Base-by-base conservation (phyloP, 2,329 filamentous ascomycete species). In the Monosporascus ibericus region DNA sequence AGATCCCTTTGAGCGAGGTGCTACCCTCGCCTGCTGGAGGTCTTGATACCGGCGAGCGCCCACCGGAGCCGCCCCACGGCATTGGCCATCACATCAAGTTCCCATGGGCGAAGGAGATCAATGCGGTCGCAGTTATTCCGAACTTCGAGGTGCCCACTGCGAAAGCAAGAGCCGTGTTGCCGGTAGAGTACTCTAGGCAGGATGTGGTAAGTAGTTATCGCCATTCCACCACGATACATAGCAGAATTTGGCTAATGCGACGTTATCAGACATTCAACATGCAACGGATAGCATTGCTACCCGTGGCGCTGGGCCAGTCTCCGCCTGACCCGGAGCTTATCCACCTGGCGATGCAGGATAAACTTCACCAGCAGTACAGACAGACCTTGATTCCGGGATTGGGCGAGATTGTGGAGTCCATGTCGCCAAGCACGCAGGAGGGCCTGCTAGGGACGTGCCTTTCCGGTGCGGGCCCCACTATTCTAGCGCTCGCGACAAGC, bases 11-110 rank as follows among this genome's bases (percentile, higher is more conserved):
- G 34, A 92, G 88, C 60, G 94, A 99, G 72, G 94, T 97, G 37
- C 79, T 97, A 17, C 92, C 92, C 1, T 83, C 89, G 47, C 92
- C 92, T 0, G 91, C 92, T 8, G 94, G 94, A 56, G 94, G 94
- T 50, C 78, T 92, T 48, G 92, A 97, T 70, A 97, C 92, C 1
- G 92, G 94, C 40, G 79, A 88, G 63, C 85, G 78, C 61, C 94
- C 94, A 20, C 92, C 94, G 5, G 82, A 90, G 67, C 94, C 94
- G n/a, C 94, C 94, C 2, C 69, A 86, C 60, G 89, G 91, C 64
- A 97, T 99, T 63, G 94, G 92, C 48, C 92, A 96, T 70, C 95
- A 95, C 75, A 92, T 95, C 73, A 92, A 92, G 71, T 97, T 96
- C 71, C 84, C 85, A 42, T 97, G 92, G 92, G 87, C 90, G 53